Evolutionary conservation across 2,329 filamentous ascomycete species (phyloP), one percentile per base, ranked within the genome.

Genomic region (Sporothrix phasma): DNA sequence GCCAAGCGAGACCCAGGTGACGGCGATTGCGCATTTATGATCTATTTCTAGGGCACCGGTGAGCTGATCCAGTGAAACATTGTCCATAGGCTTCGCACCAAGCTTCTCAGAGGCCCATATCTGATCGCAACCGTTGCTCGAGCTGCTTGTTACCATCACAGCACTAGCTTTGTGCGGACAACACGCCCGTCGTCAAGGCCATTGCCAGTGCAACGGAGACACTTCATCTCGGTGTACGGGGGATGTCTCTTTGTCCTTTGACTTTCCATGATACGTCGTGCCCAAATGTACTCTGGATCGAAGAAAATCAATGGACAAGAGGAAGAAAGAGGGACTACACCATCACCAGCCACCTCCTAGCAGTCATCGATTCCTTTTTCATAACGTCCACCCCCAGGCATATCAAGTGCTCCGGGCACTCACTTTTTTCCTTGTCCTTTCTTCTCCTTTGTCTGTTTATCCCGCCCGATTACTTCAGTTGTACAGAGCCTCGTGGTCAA

Each of bases 401-500:
- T n/a, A n/a, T n/a, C n/a, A n/a, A n/a, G n/a, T n/a, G n/a, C n/a
- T n/a, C n/a, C n/a, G n/a, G n/a, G n/a, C n/a, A n/a, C n/a, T n/a
- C n/a, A n/a, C n/a, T n/a, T n/a, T n/a, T n/a, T 47, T 34, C 7
- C 17, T 29, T 17, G 26, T 29, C 15, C 47, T 15, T 51, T 51
- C 13, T 7, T 51, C 26, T 51, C 19, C 26, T 51, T 2, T 34
- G 26, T 19, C 26, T n/a, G 47, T 51, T 15, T 34, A 22, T 17
- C 34, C 5, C 34, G 11, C 31, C 34, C 58, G 26, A 34, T 15
- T 7, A 11, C 31, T 26, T 8, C 19, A 1, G 29, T 29, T 8
- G 10, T 54, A 47, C 46, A 41, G 34, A 45, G 60, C 60, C 60
- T 45, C 31, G n/a, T 31, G 53, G 60, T 53, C 46, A 54, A 45